Percentiles rank a stretch among this genome's conserved stretches.
These are phyloP conservation scores for Albatrellus ellisii DNA, from an alignment of 768 basidiomycete species.

Conservation along the genomic window DNA sequence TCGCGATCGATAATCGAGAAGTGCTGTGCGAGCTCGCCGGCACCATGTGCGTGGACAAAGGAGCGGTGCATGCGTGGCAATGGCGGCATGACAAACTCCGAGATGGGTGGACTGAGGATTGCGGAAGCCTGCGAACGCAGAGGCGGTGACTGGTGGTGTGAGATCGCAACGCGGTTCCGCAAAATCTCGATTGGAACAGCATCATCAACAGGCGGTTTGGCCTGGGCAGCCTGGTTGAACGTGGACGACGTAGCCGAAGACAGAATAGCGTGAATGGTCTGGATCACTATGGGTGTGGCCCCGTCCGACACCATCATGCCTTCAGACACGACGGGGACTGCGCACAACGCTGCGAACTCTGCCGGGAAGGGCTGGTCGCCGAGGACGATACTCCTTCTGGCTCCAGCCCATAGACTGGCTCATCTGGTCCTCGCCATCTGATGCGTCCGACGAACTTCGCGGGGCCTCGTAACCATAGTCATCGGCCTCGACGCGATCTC, in stretches of 20 bases:
- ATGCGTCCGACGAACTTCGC: conserved; percentile 36
- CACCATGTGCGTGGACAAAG: conserved; percentile 53
- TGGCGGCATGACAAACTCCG: conserved; percentile 1
- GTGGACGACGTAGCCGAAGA: conserved; percentile 9
- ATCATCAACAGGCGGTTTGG: conserved; percentile 45
- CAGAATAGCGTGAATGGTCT: too few relatives aligned
- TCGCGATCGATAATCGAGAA: conserved; percentile 86
- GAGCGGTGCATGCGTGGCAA: conserved; percentile 40
- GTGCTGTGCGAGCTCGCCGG: conserved; percentile 56
- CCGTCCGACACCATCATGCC: too few relatives aligned
- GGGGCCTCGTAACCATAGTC: conserved; percentile 52
- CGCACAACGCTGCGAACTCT: conserved; percentile 5
- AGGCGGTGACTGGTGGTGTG: conserved; percentile 18
- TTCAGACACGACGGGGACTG: too few relatives aligned
- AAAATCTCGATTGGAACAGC: conserved; percentile 56
- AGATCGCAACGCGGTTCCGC: conserved; percentile 37
- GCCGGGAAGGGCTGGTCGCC: conserved; percentile 3
- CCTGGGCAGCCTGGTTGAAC: too few relatives aligned
- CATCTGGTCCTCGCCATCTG: conserved; percentile 15
- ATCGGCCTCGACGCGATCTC: conserved; percentile 48
- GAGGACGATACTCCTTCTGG: conserved; percentile 4
- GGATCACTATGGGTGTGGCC: too few relatives aligned
- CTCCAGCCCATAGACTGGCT: conserved; percentile 1
- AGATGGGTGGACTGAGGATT: neutral
- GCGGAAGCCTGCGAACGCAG: conserved; percentile 18